These are phyloP conservation scores for Lanmaoa pseudosensibilis DNA, from an alignment of 768 basidiomycete genomes.

Conservation along the genomic window DNA sequence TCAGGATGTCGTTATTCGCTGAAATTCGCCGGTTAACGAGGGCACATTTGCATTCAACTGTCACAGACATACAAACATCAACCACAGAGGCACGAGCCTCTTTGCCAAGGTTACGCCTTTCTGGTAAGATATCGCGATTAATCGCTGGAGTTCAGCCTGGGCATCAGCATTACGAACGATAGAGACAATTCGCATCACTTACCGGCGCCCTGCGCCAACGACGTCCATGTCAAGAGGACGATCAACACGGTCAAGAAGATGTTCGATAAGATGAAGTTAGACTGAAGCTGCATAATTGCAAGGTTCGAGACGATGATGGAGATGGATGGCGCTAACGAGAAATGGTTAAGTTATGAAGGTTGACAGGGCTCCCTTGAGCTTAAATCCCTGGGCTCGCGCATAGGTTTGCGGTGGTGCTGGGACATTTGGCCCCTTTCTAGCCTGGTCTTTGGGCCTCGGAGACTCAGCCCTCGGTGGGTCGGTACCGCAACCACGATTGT, in stretches of 20 bases:
- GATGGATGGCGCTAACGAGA: background rate
- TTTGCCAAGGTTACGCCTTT: background rate
- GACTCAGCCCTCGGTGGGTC: background rate
- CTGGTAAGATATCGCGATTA: background rate
- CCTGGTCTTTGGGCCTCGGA: background rate
- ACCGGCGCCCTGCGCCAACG: constrained; percentile 8
- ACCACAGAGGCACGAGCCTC: background rate
- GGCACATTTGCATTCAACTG: background rate
- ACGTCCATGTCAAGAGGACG: constrained; percentile 5
- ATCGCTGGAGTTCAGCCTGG: constrained; percentile 1
- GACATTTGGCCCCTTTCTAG: background rate
- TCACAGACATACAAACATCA: constrained; percentile 2
- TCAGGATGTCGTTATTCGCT: background rate
- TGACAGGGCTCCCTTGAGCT: background rate
- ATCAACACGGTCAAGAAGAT: background rate
- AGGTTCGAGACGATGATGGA: background rate
- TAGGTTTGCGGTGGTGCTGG: constrained; percentile 1
- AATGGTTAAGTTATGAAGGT: background rate
- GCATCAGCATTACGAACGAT: background rate
- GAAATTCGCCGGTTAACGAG: background rate
- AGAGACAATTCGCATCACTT: background rate
- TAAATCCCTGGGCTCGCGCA: constrained; percentile 7
- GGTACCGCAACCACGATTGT: constrained; percentile 1
- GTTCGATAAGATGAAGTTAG: background rate
- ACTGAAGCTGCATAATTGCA: constrained; percentile 1